Conservation (phyloP, 176 grass and related monocot genomes). For the Oryza punctata region DNA sequence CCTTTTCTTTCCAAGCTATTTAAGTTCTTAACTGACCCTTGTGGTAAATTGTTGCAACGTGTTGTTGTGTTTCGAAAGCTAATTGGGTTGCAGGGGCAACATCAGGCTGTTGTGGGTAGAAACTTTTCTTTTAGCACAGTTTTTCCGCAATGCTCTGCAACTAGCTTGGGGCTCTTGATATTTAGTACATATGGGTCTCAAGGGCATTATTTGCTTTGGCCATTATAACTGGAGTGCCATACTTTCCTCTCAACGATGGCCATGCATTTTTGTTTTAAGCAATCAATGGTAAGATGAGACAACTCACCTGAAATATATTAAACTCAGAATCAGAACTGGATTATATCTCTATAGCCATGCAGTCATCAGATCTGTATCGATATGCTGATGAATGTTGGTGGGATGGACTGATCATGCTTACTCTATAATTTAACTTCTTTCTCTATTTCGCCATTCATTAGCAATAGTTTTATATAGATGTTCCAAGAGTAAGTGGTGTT, state of each 20-base stretch:
- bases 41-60: neutral
- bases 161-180: neutral
- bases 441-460: neutral
- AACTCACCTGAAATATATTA: neutral
- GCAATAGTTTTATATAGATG: neutral
- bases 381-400: neutral
- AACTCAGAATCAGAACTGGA: neutral
- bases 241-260: neutral
- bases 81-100: neutral
- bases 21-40: neutral
- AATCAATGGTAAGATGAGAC: neutral
- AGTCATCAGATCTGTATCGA: neutral
- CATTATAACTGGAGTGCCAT: neutral
- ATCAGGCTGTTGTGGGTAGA: neutral
- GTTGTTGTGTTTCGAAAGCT: neutral
- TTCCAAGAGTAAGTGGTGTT: neutral
- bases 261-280: neutral
- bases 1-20: neutral
- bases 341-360: neutral
- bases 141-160: neutral
- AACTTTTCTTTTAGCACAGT: neutral
- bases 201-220: neutral
- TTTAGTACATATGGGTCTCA: neutral
- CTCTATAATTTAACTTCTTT: neutral
- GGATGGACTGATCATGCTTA: neutral